phyloP scores from a whole-genome alignment of 257 asterid species.

The Henckelia pumila region DNA sequence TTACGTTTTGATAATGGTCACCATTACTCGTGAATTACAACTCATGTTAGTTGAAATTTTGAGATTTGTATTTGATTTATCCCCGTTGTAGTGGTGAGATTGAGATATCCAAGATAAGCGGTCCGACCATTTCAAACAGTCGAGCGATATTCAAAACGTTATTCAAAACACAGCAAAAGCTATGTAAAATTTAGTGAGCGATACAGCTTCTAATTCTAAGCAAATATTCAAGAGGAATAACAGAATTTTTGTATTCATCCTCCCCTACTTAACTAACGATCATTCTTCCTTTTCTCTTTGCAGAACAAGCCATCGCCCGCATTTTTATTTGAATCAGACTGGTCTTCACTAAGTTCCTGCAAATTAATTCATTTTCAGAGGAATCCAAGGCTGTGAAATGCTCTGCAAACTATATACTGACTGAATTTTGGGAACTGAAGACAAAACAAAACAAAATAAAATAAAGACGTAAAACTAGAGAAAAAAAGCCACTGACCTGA shows the following conservation, averaged over 20 bases:
- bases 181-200: not conserved
- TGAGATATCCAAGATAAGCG: not conserved
- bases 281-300: conserved; percentile 15
- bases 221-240: not conserved
- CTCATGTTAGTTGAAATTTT: not conserved
- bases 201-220: not conserved
- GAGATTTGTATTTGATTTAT: not conserved
- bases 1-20: not conserved
- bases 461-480: not conserved
- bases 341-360: conserved; percentile 36
- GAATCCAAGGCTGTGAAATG: not conserved
- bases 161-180: not conserved
- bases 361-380: not conserved
- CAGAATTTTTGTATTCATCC: no score
- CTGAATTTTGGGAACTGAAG: no score
- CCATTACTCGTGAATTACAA: not conserved
- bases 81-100: not conserved
- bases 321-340: conserved; percentile 20
- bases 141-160: not conserved
- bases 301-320: not conserved
- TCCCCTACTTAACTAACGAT: conserved; percentile 4
- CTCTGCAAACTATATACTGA: no score
- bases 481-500: conserved; percentile 31
- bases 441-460: not conserved
- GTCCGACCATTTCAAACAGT: not conserved